Percentiles rank a stretch among this genome's conserved stretches.
These are phyloP conservation scores for Botryosphaeria dothidea DNA, from an alignment of 2,329 filamentous ascomycete species.

Conservation along the genomic window DNA sequence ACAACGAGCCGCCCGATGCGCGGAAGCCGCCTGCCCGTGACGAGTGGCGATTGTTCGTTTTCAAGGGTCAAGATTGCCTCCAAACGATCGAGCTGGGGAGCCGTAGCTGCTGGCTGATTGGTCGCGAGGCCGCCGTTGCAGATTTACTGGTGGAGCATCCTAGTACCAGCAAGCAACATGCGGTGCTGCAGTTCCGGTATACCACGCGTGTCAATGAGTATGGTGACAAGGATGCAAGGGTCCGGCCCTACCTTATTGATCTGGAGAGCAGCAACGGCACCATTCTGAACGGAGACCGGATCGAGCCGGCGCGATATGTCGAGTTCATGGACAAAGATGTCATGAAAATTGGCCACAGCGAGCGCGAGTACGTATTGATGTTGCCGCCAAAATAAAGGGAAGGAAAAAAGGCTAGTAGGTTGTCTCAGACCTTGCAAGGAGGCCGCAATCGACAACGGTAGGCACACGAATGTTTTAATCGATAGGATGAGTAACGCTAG, in stretches of 20 bases:
- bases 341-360: conserved; percentile 81
- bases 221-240: conserved; percentile 74
- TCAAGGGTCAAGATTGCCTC: conserved; percentile 78
- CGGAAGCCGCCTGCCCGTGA: conserved; percentile 80
- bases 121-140: conserved; percentile 75
- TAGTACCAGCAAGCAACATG: conserved; percentile 93
- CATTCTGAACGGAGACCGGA: conserved; percentile 70
- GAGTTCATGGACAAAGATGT: conserved; percentile 89
- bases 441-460: too few species aligned
- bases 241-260: conserved; percentile 84
- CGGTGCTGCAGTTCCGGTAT: conserved; percentile 89
- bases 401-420: too few species aligned
- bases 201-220: conserved; percentile 82
- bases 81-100: conserved; percentile 76
- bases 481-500: too few species aligned
- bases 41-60: conserved; percentile 87
- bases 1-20: conserved; percentile 91
- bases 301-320: conserved; percentile 77
- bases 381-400: conserved; percentile 50
- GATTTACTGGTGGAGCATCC: conserved; percentile 87
- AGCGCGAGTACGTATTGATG: conserved; percentile 95
- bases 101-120: conserved; percentile 88
- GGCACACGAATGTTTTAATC: too few species aligned
- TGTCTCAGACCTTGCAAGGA: too few species aligned
- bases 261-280: conserved; percentile 93